A percentile compares a stretch with the other conserved stretches of the same genome.
phyloP scores from a whole-genome alignment of 2,329 filamentous ascomycete genomes.

The Penicillium thymicola region DNA sequence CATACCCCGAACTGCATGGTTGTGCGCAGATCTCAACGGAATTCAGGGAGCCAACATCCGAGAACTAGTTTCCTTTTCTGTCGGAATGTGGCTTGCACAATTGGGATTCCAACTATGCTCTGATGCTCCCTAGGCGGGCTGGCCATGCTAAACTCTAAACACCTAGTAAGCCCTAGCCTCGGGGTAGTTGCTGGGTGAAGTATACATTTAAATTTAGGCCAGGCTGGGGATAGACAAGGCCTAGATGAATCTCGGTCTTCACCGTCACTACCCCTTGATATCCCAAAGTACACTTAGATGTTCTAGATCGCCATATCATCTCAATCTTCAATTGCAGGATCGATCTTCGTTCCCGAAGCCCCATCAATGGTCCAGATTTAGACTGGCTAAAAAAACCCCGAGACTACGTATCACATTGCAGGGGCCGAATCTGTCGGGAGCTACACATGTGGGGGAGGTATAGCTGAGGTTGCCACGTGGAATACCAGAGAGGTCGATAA shows the following conservation, averaged over 20 bases:
- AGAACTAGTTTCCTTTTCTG: background rate
- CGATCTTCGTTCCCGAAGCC: background rate
- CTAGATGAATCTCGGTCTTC: background rate
- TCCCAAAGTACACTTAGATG: background rate
- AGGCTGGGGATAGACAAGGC: background rate
- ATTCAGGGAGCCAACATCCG: constrained; percentile 5
- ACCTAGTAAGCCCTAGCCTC: background rate
- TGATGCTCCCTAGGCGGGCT: constrained; percentile 5
- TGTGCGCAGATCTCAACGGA: constrained; percentile 8
- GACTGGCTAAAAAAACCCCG: background rate
- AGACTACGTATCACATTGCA: background rate
- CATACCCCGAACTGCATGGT: constrained; percentile 8
- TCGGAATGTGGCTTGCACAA: constrained; percentile 16
- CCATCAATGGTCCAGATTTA: background rate
- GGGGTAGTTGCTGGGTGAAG: background rate
- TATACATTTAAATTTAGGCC: background rate
- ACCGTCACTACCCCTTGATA: background rate
- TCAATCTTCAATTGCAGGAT: background rate
- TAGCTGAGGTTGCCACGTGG: constrained; percentile 8
- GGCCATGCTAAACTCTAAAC: constrained; percentile 6
- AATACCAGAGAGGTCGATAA: background rate
- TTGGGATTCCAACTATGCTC: constrained; percentile 18
- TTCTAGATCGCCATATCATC: background rate
- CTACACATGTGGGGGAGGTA: constrained; percentile 4
- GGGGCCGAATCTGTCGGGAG: background rate